Base-by-base conservation (phyloP, 2,329 filamentous ascomycete species). In the Lasiodiplodia citricola region DNA sequence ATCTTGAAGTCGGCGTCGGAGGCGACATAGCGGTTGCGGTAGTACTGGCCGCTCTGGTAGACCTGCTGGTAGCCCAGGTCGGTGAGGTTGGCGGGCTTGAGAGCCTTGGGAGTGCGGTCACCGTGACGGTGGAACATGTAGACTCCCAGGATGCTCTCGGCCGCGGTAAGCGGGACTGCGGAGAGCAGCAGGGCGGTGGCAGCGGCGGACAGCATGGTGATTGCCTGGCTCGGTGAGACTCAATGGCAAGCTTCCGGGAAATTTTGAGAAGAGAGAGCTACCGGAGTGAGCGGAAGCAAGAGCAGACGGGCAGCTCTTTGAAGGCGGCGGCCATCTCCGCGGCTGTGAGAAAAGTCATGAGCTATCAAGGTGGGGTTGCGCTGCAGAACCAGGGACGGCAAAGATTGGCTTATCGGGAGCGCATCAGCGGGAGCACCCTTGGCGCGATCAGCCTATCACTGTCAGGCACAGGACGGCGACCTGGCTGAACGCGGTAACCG, bases 81-180 rank as follows among this genome's bases (percentile, higher is more conserved):
- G 14, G 94, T 97, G 77, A 97, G 82, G 72, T 87, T 86, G 35
- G 92, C 88, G 14, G 91, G 91, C 56, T 89, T 84, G 71, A 88
- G 88, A 21, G 88, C 84, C 83, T 97, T 97, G 71, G 92, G 83
- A 0, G 93, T 95, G 68, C 94, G 89, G 80, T 97, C 94, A 69
- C 94, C 94, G 82, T 97, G 94, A 56, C 94, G 91, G 74, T 93
- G 89, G 84, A 96, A 97, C 80, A 97, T 89, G 80, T 94, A 96
- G 56, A 91, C 89, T 65, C 93, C 94, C 18, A 97, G 85, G 35
- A 96, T 85, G 0, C 90, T 92, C 82, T 96, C 92, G 68, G 77
- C 78, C 31, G 76, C 73, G 51, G 73, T 71, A 38, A 74, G 73
- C 51, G 74, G 71, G 23, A 78, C 54, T 3, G 68, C 58, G 4